Evolutionary conservation across 2,329 filamentous ascomycete species (phyloP).

Genomic region (Pyrenophora teres): DNA sequence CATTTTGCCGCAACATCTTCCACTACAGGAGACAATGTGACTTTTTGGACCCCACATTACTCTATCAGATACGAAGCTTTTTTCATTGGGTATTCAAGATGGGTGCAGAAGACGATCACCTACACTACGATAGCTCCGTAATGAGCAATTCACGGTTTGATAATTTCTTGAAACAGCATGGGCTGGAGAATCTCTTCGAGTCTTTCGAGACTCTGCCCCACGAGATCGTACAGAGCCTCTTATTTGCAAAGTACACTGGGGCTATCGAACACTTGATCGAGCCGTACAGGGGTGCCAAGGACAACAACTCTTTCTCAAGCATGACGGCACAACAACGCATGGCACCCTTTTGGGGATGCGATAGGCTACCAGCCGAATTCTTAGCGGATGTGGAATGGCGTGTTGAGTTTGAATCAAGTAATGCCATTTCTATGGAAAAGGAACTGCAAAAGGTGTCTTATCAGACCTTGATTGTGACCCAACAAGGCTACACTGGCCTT

Average conservation of each 20-base stretch:
- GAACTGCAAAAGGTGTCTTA: too few species aligned
- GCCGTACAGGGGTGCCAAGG: neutral
- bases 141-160: neutral
- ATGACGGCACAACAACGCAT: constrained; percentile 1
- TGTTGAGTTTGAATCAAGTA: neutral
- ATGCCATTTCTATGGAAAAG: too few species aligned
- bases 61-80: neutral
- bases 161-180: neutral
- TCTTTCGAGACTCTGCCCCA: neutral
- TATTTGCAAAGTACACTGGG: neutral
- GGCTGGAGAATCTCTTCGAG: neutral
- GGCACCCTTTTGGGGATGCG: neutral
- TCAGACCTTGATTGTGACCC: neutral
- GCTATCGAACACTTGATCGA: neutral
- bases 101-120: too few species aligned
- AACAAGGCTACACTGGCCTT: neutral
- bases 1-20: neutral
- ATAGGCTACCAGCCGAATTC: neutral
- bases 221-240: neutral
- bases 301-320: neutral
- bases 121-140: too few species aligned
- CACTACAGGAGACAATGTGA: neutral
- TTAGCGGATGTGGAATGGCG: neutral
- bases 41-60: neutral
- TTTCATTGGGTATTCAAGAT: neutral